These are phyloP conservation scores for Hypericum androsaemum DNA, from an alignment of 345 rosid species.

Conservation along the genomic window DNA sequence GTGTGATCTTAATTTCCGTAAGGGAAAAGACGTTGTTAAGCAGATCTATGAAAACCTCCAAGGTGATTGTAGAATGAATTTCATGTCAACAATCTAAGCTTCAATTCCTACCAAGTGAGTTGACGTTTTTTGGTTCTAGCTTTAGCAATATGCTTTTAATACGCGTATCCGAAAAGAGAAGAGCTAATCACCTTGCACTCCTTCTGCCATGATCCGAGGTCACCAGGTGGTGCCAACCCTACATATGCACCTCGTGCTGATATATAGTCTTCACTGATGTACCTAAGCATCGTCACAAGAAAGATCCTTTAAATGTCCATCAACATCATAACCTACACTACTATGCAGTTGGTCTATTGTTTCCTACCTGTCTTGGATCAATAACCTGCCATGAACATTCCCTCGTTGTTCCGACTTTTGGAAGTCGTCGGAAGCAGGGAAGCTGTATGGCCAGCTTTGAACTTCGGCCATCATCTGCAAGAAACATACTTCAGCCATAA, in stretches of 20 bases:
- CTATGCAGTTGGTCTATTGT: not conserved
- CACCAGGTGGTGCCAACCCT: not conserved
- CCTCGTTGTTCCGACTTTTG: conserved; percentile 1
- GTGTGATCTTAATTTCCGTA: too few species aligned
- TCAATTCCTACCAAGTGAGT: too few species aligned
- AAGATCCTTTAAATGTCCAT: not conserved
- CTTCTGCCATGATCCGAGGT: not conserved
- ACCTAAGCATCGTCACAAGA: conserved; percentile 2
- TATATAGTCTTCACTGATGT: conserved; percentile 1
- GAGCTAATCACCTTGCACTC: not conserved
- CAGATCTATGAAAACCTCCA: too few species aligned
- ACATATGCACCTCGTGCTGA: conserved; percentile 4
- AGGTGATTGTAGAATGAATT: too few species aligned
- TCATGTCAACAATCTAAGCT: too few species aligned
- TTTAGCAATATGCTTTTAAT: not conserved
- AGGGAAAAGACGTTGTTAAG: too few species aligned
- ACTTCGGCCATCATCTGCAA: conserved; percentile 3
- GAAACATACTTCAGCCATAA: too few species aligned
- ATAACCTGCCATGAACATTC: not conserved
- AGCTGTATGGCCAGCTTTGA: conserved; percentile 5
- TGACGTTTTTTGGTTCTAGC: too few species aligned
- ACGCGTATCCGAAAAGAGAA: not conserved
- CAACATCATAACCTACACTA: not conserved
- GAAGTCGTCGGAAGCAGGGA: conserved; percentile 4
- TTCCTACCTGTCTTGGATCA: not conserved